Base-by-base conservation (phyloP, 768 basidiomycete species). In the Lactifluus echinatus region DNA sequence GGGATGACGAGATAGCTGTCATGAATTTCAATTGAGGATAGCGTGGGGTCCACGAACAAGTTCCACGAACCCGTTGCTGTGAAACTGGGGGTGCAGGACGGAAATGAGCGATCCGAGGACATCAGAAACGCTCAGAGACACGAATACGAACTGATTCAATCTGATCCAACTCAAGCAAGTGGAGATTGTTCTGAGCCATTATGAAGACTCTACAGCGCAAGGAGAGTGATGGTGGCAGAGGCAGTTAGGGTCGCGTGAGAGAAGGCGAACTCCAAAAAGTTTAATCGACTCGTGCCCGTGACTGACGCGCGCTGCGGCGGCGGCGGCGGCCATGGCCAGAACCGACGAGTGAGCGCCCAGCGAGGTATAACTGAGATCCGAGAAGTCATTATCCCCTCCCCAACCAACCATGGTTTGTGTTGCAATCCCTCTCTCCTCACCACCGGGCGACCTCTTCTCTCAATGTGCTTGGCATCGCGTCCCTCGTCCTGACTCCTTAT, bases 1-100 rank as follows among this genome's bases (percentile, higher is more conserved):
- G 85, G 86, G 40, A 99, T 66, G 53, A 90, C 71, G 40, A 96
- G 78, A 64, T 94, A 95, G 43, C 93, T 93, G 52, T 47, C 39
- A 56, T 17, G 17, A 0, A 3, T 28, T 48, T 1, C n/a, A 39
- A 31, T 31, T 10, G 26, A 12, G 39, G 31, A 0, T 21, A 33
- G 2, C 5, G 8, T 7, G n/a, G 8, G 15, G 3, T 10, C 2
- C n/a, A 29, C 14, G 17, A 17, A 14, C 14, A 44, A 36, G 17
- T 17, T 65, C 26, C n/a, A 53, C 77, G 54, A 54, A 82, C 84
- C 84, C 85, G 56, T 83, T 74, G 61, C 69, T 70, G 66, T 80
- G 70, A 66, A 86, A 85, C 83, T 85, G 19, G 49, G 6, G 33
- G 14, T 36, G n/a, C n/a, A n/a, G n/a, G n/a, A n/a, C n/a, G n/a